Base-by-base conservation (phyloP, 495 filamentous ascomycete genomes). In the Venustampulla echinocandica region DNA sequence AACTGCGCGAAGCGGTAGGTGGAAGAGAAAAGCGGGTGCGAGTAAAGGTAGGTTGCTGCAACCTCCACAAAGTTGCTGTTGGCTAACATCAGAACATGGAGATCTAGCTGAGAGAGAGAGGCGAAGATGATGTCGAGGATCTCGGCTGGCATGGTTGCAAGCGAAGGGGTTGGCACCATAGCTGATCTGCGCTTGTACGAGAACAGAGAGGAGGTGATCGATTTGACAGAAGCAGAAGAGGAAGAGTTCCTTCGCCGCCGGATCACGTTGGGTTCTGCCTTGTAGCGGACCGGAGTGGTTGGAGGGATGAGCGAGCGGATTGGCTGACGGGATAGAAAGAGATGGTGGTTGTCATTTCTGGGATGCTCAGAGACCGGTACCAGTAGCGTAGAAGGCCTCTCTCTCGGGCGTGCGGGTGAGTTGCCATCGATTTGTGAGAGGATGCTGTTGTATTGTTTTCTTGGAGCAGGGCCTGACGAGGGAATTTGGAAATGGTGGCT, bases 1-100 rank as follows among this genome's bases (percentile, higher is more conserved):
- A 68, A 68, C 32, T 68, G 61, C n/a, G 63, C 65, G 34, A 68
- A 62, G 23, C 65, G 57, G 40, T 66, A 68, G 9, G 63, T 67
- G 17, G 55, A 57, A 24, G 47, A 48, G 39, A 68, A 67, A 2
- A 44, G 27, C 4, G 65, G 63, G 10, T 44, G 20, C 2, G 25
- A 27, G 36, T 68, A 67, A 7, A 68, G 30, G 10, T 43, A 44
- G 19, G 56, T 42, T 10, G 56, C 49, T 28, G 58, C 57, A 37
- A 50, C 46, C 32, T 61, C 63, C 18, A 50, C 36, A 30, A 61
- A 52, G 5, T 55, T 45, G 22, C 50, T 53, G 30, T 58, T 56
- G 2, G 49, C 46, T 17, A 58, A 50, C 14, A 63, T 44, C 11
- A 68, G 53, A 19, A 49, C 46, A 11, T 53, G 41, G 3, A 67